Evolutionary conservation across 768 basidiomycete species (phyloP), one percentile per base, ranked within the genome.

Genomic region (Crassisporium funariophilum): DNA sequence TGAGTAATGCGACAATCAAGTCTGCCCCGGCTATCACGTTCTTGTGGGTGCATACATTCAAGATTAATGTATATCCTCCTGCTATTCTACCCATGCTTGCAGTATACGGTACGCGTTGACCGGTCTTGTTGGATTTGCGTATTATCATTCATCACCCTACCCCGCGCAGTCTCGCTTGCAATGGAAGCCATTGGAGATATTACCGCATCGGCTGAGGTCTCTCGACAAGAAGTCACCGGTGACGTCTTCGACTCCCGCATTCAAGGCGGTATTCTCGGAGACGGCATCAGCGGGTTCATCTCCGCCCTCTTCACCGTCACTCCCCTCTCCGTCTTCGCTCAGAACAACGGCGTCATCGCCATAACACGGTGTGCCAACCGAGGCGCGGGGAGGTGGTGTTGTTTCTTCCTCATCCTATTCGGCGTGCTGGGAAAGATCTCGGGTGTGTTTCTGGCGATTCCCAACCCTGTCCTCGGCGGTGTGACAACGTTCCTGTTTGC

Each of bases 111-210:
- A 31, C n/a, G 54, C 48, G n/a, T 5, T n/a, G n/a, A n/a, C n/a
- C n/a, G n/a, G 10, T 44, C 20, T 11, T 42, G 19, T 16, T 5
- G 10, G 40, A 12, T 9, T 41, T 20, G 13, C 22, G 2, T 11
- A 36, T 23, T 23, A 12, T 41, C 8, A 15, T 21, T 41, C 16
- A 46, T 27, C 29, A 15, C 4, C 2, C 7, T 11, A 16, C 41
- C 2, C 6, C 11, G 10, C 29, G 2, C 42, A 86, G 82, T 90
- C 5, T 87, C 87, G 0, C 62, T 82, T 0, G 79, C 84, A 0
- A 87, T 92, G 84, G 91, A 92, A 65, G 84, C 88, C 5, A 91
- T 90, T 42, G 90, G 90, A 3, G 91, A 93, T 55, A 81, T 88
- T 54, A 88, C 89, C 1, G 88, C 90, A 0, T 86, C 85, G 10